Conservation (phyloP, 306 rosid species). For the Cicer yamashitae region DNA sequence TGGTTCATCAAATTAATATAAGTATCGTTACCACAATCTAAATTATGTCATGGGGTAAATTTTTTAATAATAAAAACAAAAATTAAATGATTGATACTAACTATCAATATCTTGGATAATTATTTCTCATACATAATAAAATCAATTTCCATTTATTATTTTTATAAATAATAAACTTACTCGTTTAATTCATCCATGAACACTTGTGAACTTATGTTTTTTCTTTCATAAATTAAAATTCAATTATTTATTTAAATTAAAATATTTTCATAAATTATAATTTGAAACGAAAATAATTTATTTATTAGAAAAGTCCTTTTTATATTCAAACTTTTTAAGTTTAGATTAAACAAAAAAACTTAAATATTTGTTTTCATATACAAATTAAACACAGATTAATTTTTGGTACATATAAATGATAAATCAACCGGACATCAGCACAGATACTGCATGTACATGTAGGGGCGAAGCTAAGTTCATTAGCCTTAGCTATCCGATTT, state of each 20-base stretch:
- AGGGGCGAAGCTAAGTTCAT: too few species aligned
- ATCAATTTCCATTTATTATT: neutral
- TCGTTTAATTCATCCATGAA: neutral
- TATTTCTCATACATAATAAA: neutral
- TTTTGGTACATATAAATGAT: neutral
- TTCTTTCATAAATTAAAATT: neutral
- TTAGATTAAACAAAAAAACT: neutral
- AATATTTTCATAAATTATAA: neutral
- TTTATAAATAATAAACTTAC: neutral
- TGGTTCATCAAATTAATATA: slow-evolving; percentile 36
- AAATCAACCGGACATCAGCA: slow-evolving; percentile 6
- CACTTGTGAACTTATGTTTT: neutral
- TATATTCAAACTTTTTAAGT: neutral
- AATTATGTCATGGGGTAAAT: neutral
- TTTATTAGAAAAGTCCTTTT: neutral
- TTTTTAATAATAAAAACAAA: neutral
- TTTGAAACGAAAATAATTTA: neutral
- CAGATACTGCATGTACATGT: slow-evolving; percentile 16
- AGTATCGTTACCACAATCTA: slow-evolving; percentile 19
- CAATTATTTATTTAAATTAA: neutral
- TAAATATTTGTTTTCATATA: slow-evolving; percentile 4
- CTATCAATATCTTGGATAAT: too few species aligned
- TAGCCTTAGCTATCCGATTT: too few species aligned
- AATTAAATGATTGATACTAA: too few species aligned
- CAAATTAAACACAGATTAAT: neutral